phyloP scores from a whole-genome alignment of 108 stramenopile genomes.

The Cylindrotheca closterium region DNA sequence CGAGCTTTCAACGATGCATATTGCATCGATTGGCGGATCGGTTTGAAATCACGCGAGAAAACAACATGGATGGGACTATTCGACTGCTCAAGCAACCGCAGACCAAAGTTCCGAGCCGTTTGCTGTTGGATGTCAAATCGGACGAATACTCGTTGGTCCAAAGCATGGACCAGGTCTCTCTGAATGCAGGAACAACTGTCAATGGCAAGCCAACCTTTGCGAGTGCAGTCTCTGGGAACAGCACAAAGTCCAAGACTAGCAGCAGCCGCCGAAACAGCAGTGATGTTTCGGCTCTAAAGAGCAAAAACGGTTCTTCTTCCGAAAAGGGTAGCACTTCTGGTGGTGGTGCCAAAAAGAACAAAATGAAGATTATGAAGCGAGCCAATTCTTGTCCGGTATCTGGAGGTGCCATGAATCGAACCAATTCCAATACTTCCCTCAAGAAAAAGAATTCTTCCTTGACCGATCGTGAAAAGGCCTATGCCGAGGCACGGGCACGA shows the following conservation, averaged over 20 bases:
- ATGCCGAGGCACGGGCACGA: constrained; percentile 89
- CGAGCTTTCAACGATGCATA: constrained; percentile 84
- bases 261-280: no score
- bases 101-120: constrained; percentile 23
- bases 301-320: background rate
- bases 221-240: no score
- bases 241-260: background rate
- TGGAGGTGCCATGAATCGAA: constrained; percentile 23
- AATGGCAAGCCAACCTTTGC: no score
- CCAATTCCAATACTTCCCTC: constrained; percentile 9
- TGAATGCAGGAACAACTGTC: constrained; percentile 4
- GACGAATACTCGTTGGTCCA: constrained; percentile 9
- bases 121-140: constrained; percentile 25
- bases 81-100: constrained; percentile 31
- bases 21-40: constrained; percentile 90
- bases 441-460: constrained; percentile 38
- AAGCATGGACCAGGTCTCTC: no score
- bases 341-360: constrained; percentile 21
- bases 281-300: no score
- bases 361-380: constrained; percentile 63
- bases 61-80: constrained; percentile 29
- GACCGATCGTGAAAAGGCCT: constrained; percentile 86
- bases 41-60: constrained; percentile 76
- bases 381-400: background rate
- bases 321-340: background rate